These are phyloP conservation scores for Wickerhamiella infanticola DNA, from an alignment of 1,139 yeast genomes.

Conservation along the genomic window DNA sequence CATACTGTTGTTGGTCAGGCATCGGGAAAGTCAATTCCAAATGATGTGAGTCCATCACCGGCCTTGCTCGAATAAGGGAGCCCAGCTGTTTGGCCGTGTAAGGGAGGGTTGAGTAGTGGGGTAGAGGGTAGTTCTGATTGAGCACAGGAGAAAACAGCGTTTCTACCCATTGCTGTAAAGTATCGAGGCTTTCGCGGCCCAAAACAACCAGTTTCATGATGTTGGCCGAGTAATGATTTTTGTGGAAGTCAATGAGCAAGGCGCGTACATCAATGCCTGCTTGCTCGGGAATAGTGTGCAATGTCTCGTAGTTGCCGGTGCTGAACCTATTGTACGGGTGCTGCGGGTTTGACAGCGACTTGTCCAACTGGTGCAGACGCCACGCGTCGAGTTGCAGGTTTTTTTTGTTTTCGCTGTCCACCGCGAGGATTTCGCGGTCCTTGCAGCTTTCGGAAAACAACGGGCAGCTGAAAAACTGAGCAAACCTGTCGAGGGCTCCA, in stretches of 20 bases:
- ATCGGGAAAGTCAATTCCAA: constrained; percentile 54
- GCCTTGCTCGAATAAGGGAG: constrained; percentile 49
- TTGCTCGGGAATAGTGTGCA: constrained; percentile 38
- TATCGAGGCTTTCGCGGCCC: constrained; percentile 67
- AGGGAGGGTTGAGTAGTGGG: constrained; percentile 30
- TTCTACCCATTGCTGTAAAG: constrained; percentile 52
- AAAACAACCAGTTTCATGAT: constrained; percentile 75
- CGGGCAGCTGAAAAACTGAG: constrained; percentile 83
- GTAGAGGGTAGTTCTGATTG: constrained; percentile 34
- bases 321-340: constrained; percentile 64
- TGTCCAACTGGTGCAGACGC: constrained; percentile 78
- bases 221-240: constrained; percentile 48
- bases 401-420: constrained; percentile 89
- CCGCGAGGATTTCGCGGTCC: constrained; percentile 87
- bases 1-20: constrained; percentile 52
- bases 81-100: constrained; percentile 34
- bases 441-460: constrained; percentile 67
- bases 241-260: constrained; percentile 45
- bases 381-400: constrained; percentile 80
- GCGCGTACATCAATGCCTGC: constrained; percentile 51
- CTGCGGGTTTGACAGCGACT: constrained; percentile 47
- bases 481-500: constrained; percentile 83
- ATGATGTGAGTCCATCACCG: constrained; percentile 64
- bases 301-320: constrained; percentile 54
- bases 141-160: constrained; percentile 51